A percentile compares a stretch with the other conserved stretches of the same genome.
Conservation (phyloP, 257 asterid species). For the Thymus mandschuricus region DNA sequence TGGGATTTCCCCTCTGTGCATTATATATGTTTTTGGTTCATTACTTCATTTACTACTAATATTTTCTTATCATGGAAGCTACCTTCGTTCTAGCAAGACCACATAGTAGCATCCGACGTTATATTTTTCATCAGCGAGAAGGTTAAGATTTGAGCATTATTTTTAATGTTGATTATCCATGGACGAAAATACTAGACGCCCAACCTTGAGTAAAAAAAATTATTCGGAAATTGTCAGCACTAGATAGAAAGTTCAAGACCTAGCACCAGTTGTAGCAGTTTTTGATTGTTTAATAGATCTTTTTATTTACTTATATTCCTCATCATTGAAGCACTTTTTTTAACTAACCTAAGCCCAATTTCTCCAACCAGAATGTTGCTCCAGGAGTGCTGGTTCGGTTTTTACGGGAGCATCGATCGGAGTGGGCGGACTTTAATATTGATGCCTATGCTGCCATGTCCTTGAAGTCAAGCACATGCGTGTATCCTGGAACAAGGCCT, state of each 20-base stretch:
- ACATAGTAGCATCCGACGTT: neutral
- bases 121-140: neutral
- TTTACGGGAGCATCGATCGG: conserved; percentile 91
- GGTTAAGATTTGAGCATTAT: neutral
- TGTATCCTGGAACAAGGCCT: conserved; percentile 71
- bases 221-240: neutral
- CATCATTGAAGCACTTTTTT: neutral
- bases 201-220: neutral
- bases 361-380: conserved; percentile 65
- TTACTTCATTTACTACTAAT: conserved; percentile 2
- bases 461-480: conserved; percentile 63
- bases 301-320: neutral
- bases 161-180: conserved; percentile 2
- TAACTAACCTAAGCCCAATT: conserved; percentile 14
- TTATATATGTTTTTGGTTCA: neutral
- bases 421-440: conserved; percentile 87
- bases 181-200: neutral
- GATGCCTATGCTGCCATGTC: conserved; percentile 83
- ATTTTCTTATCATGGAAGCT: neutral
- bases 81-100: conserved; percentile 10
- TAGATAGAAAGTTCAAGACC: conserved; percentile 9
- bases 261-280: neutral
- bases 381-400: conserved; percentile 87
- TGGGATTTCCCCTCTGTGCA: neutral
- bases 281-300: neutral